Evolutionary conservation across 441 rosid species (phyloP).

Genomic region (Mallotus japonicus): DNA sequence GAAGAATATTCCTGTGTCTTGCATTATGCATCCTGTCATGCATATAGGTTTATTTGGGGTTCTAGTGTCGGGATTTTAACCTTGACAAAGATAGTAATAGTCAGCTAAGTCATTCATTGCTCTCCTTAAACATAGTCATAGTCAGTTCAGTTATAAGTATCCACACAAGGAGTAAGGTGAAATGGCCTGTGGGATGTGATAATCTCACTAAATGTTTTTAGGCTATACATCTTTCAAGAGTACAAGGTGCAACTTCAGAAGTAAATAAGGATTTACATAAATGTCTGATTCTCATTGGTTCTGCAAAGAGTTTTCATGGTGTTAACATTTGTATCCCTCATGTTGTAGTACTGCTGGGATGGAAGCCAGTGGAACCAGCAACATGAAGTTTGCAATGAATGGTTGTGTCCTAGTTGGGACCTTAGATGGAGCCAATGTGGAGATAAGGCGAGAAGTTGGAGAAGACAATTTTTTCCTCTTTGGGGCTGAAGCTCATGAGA

Average conservation of each 20-base stretch:
- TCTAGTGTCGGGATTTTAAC: neutral
- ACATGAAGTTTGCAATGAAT: conserved; percentile 98
- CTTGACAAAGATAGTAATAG: neutral
- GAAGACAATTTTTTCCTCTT: conserved; percentile 93
- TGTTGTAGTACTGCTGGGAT: conserved; percentile 85
- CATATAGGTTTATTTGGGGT: neutral
- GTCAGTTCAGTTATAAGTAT: too few species aligned
- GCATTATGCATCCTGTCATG: neutral
- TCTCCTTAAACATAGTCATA: too few species aligned
- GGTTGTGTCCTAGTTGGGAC: conserved; percentile 93
- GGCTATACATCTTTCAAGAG: neutral
- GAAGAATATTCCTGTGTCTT: neutral
- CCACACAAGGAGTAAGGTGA: too few species aligned
- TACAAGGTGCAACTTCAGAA: neutral
- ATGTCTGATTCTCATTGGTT: neutral
- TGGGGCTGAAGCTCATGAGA: conserved; percentile 84
- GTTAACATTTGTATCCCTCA: conserved; percentile 1
- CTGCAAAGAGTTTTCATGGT: neutral
- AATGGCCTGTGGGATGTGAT: neutral
- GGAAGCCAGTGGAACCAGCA: conserved; percentile 99
- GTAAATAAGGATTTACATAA: neutral
- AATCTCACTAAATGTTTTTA: neutral
- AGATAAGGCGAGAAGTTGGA: conserved; percentile 91
- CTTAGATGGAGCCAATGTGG: conserved; percentile 97
- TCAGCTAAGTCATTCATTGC: too few species aligned